A percentile compares a stretch with the other conserved stretches of the same genome.
phyloP scores from a whole-genome alignment of 2,329 filamentous ascomycete species.

The Aspergillus pseudotamarii region DNA sequence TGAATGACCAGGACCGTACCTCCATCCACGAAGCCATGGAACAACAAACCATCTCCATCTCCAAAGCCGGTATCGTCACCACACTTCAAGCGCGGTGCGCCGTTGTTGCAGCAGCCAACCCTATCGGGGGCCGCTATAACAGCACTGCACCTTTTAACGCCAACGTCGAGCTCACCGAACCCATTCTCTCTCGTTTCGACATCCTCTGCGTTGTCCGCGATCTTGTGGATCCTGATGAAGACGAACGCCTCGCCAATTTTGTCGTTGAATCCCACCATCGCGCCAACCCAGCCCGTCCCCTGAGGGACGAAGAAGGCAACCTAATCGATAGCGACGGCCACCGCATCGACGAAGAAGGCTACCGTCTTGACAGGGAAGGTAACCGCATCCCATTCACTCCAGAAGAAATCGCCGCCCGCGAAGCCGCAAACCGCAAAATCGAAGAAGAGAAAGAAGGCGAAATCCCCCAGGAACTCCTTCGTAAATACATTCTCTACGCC shows the following conservation, averaged over 20 bases:
- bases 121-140: slow-evolving; percentile 94
- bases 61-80: slow-evolving; percentile 96
- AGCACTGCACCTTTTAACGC: slow-evolving; percentile 92
- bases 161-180: slow-evolving; percentile 95
- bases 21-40: slow-evolving; percentile 99
- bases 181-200: slow-evolving; percentile 96
- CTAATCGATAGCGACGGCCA: slow-evolving; percentile 49
- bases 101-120: slow-evolving; percentile 95
- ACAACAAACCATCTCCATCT: slow-evolving; percentile 98
- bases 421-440: slow-evolving; percentile 44
- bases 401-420: slow-evolving; percentile 47
- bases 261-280: slow-evolving; percentile 93
- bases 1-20: slow-evolving; percentile 98
- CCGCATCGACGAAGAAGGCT: slow-evolving; percentile 65
- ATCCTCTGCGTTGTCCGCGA: slow-evolving; percentile 95
- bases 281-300: slow-evolving; percentile 71
- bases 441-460: slow-evolving; percentile 64
- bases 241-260: slow-evolving; percentile 90
- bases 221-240: slow-evolving; percentile 87
- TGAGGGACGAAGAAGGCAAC: slow-evolving; percentile 48
- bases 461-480: slow-evolving; percentile 84
- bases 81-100: slow-evolving; percentile 94
- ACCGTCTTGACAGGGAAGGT: slow-evolving; percentile 51
- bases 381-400: slow-evolving; percentile 43
- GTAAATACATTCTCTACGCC: slow-evolving; percentile 97